Conservation (phyloP, 2,329 filamentous ascomycete species). For the Clonostachys byssicola region DNA sequence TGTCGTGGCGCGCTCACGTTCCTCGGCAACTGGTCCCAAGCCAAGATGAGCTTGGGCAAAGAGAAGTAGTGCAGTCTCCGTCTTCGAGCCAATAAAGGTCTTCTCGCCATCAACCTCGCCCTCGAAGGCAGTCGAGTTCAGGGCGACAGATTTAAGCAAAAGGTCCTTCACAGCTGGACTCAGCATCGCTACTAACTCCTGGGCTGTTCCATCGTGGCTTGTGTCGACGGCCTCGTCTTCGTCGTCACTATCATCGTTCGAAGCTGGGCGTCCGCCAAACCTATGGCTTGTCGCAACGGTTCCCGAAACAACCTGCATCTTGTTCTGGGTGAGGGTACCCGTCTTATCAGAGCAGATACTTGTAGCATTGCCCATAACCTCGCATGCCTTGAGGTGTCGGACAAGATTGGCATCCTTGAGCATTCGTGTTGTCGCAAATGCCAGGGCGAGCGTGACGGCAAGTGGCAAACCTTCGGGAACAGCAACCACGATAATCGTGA, state of each 20-base stretch:
- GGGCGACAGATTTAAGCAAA: constrained; percentile 53
- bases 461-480: constrained; percentile 75
- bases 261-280: constrained; percentile 39
- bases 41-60: constrained; percentile 63
- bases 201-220: background rate
- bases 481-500: constrained; percentile 76
- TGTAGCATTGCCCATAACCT: constrained; percentile 78
- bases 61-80: constrained; percentile 69
- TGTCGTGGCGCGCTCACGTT: constrained; percentile 55
- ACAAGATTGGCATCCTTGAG: constrained; percentile 74
- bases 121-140: constrained; percentile 74
- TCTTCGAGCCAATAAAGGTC: constrained; percentile 74
- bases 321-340: constrained; percentile 63
- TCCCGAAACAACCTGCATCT: constrained; percentile 63
- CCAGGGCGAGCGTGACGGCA: constrained; percentile 72
- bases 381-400: constrained; percentile 71
- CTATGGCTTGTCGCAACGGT: constrained; percentile 51
- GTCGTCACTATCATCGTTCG: constrained; percentile 5
- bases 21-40: constrained; percentile 61
- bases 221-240: background rate
- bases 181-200: background rate
- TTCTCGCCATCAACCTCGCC: constrained; percentile 63
- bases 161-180: constrained; percentile 42
- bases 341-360: constrained; percentile 68
- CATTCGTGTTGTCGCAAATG: constrained; percentile 75